A percentile compares a stretch with the other conserved stretches of the same genome.
Evolutionary conservation across 257 asterid genomes (phyloP).

Genomic region (Schizonepeta tenuifolia): DNA sequence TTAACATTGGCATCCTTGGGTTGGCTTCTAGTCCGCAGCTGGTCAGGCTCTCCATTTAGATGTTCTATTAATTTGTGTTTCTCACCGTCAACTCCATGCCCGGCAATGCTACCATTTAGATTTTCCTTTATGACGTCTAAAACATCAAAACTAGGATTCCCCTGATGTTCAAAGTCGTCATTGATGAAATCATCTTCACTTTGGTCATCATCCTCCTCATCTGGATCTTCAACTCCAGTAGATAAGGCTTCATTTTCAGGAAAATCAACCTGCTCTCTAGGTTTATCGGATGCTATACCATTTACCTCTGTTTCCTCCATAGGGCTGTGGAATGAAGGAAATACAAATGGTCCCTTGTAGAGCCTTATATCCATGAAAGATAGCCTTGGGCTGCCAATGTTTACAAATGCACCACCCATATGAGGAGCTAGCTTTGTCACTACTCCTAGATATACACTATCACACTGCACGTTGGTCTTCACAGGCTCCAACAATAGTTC

Average conservation of each 20-base stretch:
- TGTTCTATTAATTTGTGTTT: constrained; percentile 40
- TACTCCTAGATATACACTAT: constrained; percentile 86
- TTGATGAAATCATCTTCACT: constrained; percentile 61
- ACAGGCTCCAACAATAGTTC: constrained; percentile 95
- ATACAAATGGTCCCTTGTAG: constrained; percentile 68
- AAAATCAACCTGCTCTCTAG: constrained; percentile 47
- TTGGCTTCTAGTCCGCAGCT: constrained; percentile 31
- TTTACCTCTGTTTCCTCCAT: constrained; percentile 50
- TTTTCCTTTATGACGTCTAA: constrained; percentile 52
- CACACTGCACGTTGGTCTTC: constrained; percentile 86
- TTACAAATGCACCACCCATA: constrained; percentile 98
- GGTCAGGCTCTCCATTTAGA: constrained; percentile 46
- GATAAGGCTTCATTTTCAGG: constrained; percentile 47
- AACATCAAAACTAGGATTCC: constrained; percentile 48
- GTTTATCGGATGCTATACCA: constrained; percentile 40
- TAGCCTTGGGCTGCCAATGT: constrained; percentile 85
- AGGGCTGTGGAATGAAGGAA: constrained; percentile 55
- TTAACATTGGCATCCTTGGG: constrained; percentile 36
- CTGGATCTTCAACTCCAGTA: constrained; percentile 56
- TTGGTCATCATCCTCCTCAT: constrained; percentile 68
- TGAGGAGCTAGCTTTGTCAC: constrained; percentile 86
- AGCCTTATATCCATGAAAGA: constrained; percentile 86
- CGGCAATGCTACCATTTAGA: constrained; percentile 59
- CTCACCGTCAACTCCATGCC: constrained; percentile 48
- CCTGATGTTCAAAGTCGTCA: constrained; percentile 60